Percentiles rank a stretch among this genome's conserved stretches.
phyloP scores from a whole-genome alignment of 306 rosid genomes.

The Pterocarpus macrocarpus region DNA sequence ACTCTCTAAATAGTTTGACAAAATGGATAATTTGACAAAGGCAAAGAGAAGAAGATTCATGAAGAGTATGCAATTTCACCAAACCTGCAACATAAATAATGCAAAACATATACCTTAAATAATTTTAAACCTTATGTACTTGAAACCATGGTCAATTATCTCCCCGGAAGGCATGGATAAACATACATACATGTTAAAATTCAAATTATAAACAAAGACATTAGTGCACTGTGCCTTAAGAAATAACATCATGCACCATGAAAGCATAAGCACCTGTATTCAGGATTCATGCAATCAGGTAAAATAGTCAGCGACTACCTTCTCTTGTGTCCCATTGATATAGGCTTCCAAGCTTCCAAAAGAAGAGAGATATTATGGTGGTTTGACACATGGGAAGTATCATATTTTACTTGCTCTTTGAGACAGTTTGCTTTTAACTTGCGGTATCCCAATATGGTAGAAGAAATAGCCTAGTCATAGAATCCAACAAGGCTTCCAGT shows the following conservation, averaged over 20 bases:
- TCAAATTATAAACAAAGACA: constrained; percentile 17
- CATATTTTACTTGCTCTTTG: constrained; percentile 50
- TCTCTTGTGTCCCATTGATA: constrained; percentile 90
- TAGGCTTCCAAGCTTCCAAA: constrained; percentile 91
- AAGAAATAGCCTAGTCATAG: constrained; percentile 72
- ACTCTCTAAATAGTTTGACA: constrained; percentile 24
- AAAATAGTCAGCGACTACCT: constrained; percentile 60
- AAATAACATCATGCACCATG: constrained; percentile 6
- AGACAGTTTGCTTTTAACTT: constrained; percentile 60
- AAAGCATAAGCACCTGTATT: constrained; percentile 34
- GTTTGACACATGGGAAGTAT: constrained; percentile 52
- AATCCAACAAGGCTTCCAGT: constrained; percentile 37
- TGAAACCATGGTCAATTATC: constrained; percentile 24
- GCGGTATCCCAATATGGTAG: constrained; percentile 70
- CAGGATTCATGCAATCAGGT: constrained; percentile 13
- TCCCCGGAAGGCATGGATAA: not conserved
- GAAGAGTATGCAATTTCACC: constrained; percentile 16
- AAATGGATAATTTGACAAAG: constrained; percentile 19
- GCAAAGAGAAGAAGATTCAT: not conserved
- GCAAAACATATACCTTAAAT: not conserved
- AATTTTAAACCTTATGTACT: constrained; percentile 6
- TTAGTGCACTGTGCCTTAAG: constrained; percentile 6
- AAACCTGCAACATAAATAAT: not conserved
- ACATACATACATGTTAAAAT: constrained; percentile 1
- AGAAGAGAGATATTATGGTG: constrained; percentile 59